Percentiles rank a stretch among this genome's conserved stretches.
phyloP scores from a whole-genome alignment of 2,329 filamentous ascomycete genomes.

The Leptodontidium sp. region DNA sequence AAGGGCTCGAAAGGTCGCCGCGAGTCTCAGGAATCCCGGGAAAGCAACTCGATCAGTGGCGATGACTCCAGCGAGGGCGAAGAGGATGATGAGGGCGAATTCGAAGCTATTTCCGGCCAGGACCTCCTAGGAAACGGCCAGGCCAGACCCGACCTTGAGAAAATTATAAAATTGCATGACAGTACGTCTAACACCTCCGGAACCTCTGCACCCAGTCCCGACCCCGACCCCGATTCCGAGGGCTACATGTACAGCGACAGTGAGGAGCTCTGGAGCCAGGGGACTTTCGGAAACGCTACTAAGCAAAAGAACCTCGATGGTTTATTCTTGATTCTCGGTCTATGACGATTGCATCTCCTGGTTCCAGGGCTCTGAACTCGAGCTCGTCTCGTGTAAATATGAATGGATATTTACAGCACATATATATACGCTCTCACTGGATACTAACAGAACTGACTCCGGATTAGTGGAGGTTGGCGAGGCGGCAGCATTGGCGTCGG shows the following conservation, averaged over 20 bases:
- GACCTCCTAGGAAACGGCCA: constrained; percentile 38
- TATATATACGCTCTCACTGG: neutral
- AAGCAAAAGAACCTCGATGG: constrained; percentile 9
- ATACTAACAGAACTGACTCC: constrained; percentile 1
- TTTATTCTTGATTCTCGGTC: constrained; percentile 10
- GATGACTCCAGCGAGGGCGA: constrained; percentile 51
- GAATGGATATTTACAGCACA: neutral
- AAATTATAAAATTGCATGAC: constrained; percentile 63
- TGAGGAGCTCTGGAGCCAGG: constrained; percentile 20
- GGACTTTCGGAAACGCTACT: constrained; percentile 13
- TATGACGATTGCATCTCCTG: constrained; percentile 3
- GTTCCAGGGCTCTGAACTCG: neutral
- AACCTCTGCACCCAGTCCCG: neutral
- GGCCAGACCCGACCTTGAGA: constrained; percentile 39
- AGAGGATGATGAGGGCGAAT: constrained; percentile 47
- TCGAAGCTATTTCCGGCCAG: constrained; percentile 44
- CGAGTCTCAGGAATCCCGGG: constrained; percentile 25
- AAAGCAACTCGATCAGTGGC: constrained; percentile 45
- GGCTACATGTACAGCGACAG: constrained; percentile 10
- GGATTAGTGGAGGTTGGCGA: constrained; percentile 62
- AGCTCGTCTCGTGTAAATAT: constrained; percentile 2
- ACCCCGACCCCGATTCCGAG: neutral
- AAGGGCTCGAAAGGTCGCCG: constrained; percentile 50
- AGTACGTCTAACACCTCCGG: constrained; percentile 42
- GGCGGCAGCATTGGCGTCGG: constrained; percentile 56